Base-by-base conservation (phyloP, 2,329 filamentous ascomycete species). In the Boeremia lycopersici region DNA sequence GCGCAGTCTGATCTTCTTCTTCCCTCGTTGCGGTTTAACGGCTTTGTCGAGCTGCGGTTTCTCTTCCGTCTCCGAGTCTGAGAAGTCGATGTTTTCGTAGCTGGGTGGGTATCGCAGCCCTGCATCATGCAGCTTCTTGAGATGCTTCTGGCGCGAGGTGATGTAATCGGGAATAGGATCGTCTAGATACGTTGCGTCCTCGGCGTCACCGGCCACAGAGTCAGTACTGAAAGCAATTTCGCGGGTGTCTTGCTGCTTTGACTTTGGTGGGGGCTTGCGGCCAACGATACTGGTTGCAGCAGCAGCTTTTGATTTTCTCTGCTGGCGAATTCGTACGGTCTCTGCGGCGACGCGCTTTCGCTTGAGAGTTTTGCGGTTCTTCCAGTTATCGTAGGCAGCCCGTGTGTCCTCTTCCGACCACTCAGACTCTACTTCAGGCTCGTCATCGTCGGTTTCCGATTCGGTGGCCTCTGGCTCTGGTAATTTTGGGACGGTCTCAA, bases 31-130 rank as follows among this genome's bases (percentile, higher is more conserved):
- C 0, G 90, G 87, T 46, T 84, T 86, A 47, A 89, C 77, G 2
- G 65, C 63, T 6, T 48, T 82, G 72, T 77, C 75, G 48, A 98
- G 89, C 1, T 83, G 77, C 0, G 93, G 93, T 47, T 87, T 87
- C 71, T 93, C 87, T 29, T 88, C 72, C 5, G 78, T 76, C 46
- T 89, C 86, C 56, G 88, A 82, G 45, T 92, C 89, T 0, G 88
- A 89, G 61, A 96, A 93, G 9, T 89, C 81, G 13, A 97, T 80
- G 42, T 87, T 86, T 1, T 87, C 83, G 69, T 89, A 96, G 43
- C 85, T 83, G 0, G 95, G 95, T 0, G 95, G 91, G 2, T 96
- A 74, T 58, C 84, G 87, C 38, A 97, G 77, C 0, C 89, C 91
- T 6, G 84, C 84, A 50, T 89, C 84, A 53, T 86, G 84, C 41